Base-by-base conservation (phyloP, 495 filamentous ascomycete species). In the Talaromyces trachyspermus region DNA sequence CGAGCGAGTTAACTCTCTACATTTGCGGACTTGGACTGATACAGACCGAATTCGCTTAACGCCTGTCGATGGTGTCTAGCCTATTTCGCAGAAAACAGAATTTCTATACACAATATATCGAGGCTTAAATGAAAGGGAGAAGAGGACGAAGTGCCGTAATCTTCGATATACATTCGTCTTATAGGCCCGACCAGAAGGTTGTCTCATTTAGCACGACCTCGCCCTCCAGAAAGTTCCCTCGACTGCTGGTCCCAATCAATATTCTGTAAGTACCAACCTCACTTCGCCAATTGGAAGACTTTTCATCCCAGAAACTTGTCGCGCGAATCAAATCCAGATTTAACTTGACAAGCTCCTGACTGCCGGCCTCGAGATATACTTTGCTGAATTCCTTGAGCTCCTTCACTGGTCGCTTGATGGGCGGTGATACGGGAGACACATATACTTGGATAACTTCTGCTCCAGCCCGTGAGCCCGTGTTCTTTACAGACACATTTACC, bases 361-460 rank as follows among this genome's bases (percentile, higher is more conserved):
- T 80, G 2, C 82, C 81, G 0, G 80, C 73, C 48, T 81, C 69
- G 6, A 94, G 61, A 41, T 69, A 69, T 0, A 91, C 81, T 64
- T 92, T 92, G 50, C 80, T 76, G 60, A 95, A 94, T 1, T 81
- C 86, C 48, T 83, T 84, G 1, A 94, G 69, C 59, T 89, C 84
- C 49, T 88, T 85, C 47, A 84, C 76, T 5, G 89, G 87, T 14
- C 85, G 72, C 40, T 73, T 77, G 20, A 77, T 70, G 48, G 66
- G 72, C 11, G 69, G 76, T 27, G 35, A 26, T 24, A 23, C 23
- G 45, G 58, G 51, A 2, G 79, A 80, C 3, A 57, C 50, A 57
- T 91, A 95, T n/a, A 89, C 62, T 72, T 95, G 88, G 12, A 91
- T 80, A 11, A 83, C 80, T 63, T 95, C 88, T 0, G 84, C 78